Percentiles rank a stretch among this genome's conserved stretches.
Conservation (phyloP, 2,329 filamentous ascomycete species). For the Aspergillus phoenicis region DNA sequence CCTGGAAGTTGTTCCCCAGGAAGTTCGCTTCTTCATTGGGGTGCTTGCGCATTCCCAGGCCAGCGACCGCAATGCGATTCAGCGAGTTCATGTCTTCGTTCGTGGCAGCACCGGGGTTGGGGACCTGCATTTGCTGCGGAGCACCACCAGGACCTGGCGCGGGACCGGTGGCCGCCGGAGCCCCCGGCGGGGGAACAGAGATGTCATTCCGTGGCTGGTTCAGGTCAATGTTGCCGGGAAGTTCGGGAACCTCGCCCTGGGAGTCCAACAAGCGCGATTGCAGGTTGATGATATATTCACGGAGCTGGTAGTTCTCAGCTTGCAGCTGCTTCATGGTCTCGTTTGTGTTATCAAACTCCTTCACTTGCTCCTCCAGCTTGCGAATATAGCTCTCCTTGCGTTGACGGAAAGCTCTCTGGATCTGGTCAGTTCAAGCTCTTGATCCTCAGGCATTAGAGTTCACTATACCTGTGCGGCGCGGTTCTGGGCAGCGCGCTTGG, state of each 20-base stretch:
- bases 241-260: conserved; percentile 79
- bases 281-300: conserved; percentile 89
- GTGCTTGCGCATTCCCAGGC: conserved; percentile 47
- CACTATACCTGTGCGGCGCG: conserved; percentile 85
- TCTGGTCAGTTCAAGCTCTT: conserved; percentile 16
- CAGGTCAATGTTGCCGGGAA: conserved; percentile 78
- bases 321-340: conserved; percentile 79
- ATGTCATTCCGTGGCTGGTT: conserved; percentile 53
- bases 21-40: conserved; percentile 42
- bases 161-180: conserved; percentile 22
- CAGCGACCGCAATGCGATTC: conserved; percentile 48
- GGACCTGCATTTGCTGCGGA: conserved; percentile 31
- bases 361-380: conserved; percentile 91
- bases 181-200: conserved; percentile 31
- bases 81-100: conserved; percentile 46
- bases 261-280: conserved; percentile 84
- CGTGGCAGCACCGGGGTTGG: conserved; percentile 29
- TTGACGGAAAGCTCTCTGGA: conserved; percentile 90
- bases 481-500: conserved; percentile 95
- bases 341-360: conserved; percentile 75
- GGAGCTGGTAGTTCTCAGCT: conserved; percentile 83
- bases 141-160: conserved; percentile 26
- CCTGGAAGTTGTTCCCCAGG: conserved; percentile 35
- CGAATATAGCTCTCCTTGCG: conserved; percentile 98
- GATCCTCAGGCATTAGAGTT: not conserved